These are phyloP conservation scores for Raddia distichophylla DNA, from an alignment of 176 grass and related monocot genomes.

Conservation along the genomic window DNA sequence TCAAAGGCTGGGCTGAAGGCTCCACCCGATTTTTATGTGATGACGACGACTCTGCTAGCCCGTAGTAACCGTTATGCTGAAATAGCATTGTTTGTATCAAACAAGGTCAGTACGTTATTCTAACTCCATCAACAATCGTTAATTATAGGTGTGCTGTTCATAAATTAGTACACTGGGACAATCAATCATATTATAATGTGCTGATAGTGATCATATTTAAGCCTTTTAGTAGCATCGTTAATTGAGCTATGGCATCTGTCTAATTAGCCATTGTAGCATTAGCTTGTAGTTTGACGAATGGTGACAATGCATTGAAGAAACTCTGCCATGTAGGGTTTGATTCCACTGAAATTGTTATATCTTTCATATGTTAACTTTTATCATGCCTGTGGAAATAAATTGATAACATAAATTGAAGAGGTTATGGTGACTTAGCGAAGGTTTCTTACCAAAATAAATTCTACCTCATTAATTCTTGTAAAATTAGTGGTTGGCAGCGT, in stretches of 20 bases:
- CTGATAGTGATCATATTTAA: not conserved
- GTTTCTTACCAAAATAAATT: not conserved
- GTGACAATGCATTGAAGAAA: not conserved
- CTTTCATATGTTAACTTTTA: not conserved
- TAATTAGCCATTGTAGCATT: not conserved
- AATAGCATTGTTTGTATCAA: conserved; percentile 80
- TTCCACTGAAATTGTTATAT: not conserved
- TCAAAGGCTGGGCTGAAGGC: conserved; percentile 74
- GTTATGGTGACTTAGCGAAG: not conserved
- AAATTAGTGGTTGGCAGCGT: not conserved
- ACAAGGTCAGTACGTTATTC: conserved; percentile 67
- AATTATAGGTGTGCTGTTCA: not conserved
- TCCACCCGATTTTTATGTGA: conserved; percentile 72
- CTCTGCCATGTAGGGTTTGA: not conserved
- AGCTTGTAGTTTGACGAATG: not conserved
- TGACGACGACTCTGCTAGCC: conserved; percentile 66
- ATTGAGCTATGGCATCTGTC: no score
- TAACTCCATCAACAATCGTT: conserved; percentile 2
- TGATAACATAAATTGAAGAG: not conserved
- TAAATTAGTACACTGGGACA: conserved; percentile 6
- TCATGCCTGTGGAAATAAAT: not conserved
- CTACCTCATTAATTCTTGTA: not conserved
- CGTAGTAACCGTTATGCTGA: conserved; percentile 64
- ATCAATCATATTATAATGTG: conserved; percentile 11
- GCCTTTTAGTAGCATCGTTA: no score